Evolutionary conservation across 768 basidiomycete species (phyloP), one percentile per base, ranked within the genome.

Genomic region (Artomyces pyxidatus): DNA sequence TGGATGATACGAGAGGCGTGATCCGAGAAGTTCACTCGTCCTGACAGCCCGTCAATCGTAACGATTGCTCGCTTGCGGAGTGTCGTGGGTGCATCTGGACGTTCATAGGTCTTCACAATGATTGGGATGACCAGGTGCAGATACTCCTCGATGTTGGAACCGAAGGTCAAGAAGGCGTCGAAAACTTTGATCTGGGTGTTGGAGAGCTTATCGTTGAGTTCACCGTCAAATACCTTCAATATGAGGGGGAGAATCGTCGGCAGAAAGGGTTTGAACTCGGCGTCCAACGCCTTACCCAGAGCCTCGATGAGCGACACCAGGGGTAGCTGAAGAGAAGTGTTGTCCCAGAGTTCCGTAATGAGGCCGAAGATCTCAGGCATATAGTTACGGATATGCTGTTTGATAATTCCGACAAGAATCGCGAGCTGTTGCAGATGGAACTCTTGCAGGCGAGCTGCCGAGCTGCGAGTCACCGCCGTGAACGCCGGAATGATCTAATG

Each of bases 1-100:
- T 98, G 96, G 6, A 99, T 89, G 58, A 98, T 96, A 21, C 95
- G 81, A 9, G 92, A 95, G 19, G 96, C 92, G 55, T 98, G 95
- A 60, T 98, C 96, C 3, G 91, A 92, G 61, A 99, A 97, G 67
- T 98, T 97, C 57, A 98, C 91, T 49, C 93, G 77, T 55, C 85
- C 78, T 5, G 92, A 93, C 23, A 99, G 68, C 19, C 86, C 88
- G 39, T 92, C 91, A 37, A 98, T 88, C 1, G 90, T 94, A 53
- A 88, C 83, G 37, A 98, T 85, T 0, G 95, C 94, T 42, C 83
- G 79, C 66, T 90, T 91, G 38, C 94, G 83, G 42, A 99, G 70
- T 10, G 78, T 67, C 2, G 78, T 77, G 2, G 82, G 78, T 6
- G 79, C 83, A 51, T 92, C 90, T 1, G 78, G 65, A 29, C 88